Base-by-base conservation (phyloP, 306 rosid genomes). In the cucumber (Cucumis sativus) region DNA sequence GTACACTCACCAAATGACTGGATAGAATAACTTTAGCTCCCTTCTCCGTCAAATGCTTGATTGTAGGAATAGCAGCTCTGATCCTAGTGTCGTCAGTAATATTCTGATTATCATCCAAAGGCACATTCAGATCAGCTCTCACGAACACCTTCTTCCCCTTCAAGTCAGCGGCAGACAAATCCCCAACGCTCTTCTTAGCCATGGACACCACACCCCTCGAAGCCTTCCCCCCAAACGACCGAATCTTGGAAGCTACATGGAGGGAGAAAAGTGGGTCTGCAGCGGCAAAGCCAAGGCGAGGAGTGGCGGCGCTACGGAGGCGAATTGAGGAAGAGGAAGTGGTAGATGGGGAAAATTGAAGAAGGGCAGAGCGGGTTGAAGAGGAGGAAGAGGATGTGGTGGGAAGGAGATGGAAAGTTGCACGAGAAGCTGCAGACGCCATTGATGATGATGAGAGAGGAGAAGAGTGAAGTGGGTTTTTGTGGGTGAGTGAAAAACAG, bases 151-250 rank as follows among this genome's bases (percentile, higher is more conserved):
- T 96, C 90, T 92, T 96, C 21, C 99, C 99, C 79, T 96, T 91
- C 88, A 96, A 80, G 8, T 96, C 97, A 1, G 89, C 82, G 0
- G 79, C 84, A 1, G 83, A 41, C 87, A 96, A 84, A 43, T 92
- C 96, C 6, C 99, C 98, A 6, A 92, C 98, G 74, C 99, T 96
- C 87, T 82, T 96, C 86, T 96, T 96, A 56, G 98, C 97, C 99
- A 92, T 92, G 3, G 93, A 83, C 16, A 84, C 90, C 10, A 89
- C 91, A 0, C 87, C 97, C 54, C 97, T 85, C 3, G 75, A 77
- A 6, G 82, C 88, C 39, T 73, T 89, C 4, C 92, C 84, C n/a
- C 77, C 18, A 10, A 84, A 80, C 7, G 89, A 79, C 18, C 83
- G 81, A 39, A 88, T 88, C 16, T 75, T 87, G n/a, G 92, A 77